A percentile compares a stretch with the other conserved stretches of the same genome.
Evolutionary conservation across 225 moss, liverwort and hornwort species (phyloP).

Genomic region (Antitrichia curtipendula): DNA sequence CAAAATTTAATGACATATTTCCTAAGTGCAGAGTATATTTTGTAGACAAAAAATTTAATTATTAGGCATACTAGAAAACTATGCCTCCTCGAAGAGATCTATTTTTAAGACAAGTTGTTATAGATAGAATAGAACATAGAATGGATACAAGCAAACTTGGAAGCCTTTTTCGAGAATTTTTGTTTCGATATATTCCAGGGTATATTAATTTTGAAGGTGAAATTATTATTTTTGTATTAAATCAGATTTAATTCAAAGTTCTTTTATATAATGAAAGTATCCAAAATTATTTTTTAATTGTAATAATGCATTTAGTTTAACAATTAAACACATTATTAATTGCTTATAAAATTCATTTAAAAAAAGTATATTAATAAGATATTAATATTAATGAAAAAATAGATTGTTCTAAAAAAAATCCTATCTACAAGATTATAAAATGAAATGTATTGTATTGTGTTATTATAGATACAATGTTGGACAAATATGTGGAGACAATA

Average conservation of each 20-base stretch:
- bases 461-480: background rate
- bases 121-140: background rate
- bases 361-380: too few relatives aligned
- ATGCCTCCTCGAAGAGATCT: background rate
- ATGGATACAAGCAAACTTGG: background rate
- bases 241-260: background rate
- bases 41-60: background rate
- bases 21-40: background rate
- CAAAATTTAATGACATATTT: too few relatives aligned
- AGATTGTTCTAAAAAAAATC: rapidly evolving
- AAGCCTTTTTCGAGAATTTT: background rate
- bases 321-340: rapidly evolving
- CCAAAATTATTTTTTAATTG: background rate
- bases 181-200: background rate
- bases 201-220: background rate
- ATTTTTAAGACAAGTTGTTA: background rate
- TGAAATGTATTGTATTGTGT: background rate
- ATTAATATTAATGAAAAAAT: background rate
- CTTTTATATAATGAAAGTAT: background rate
- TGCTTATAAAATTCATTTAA: rapidly evolving
- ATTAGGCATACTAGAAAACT: background rate
- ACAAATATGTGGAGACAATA: conserved; percentile 21
- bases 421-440: background rate
- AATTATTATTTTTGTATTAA: background rate
- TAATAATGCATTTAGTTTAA: background rate